Conservation (phyloP, 1,139 yeast genomes). For the Geotrichum reessii region DNA sequence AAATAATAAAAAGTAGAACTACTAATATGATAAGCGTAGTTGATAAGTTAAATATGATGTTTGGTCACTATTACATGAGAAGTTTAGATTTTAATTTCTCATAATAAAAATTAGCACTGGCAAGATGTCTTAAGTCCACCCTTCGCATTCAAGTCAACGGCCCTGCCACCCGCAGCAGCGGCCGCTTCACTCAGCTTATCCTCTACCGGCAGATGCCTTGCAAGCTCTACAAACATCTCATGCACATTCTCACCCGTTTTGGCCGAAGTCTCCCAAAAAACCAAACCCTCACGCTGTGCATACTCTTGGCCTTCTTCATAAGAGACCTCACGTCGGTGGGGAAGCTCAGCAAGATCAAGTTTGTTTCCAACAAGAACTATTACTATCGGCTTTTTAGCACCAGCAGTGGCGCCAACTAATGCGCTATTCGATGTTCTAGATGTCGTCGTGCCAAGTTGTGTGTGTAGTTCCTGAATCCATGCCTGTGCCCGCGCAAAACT, state of each 20-base stretch:
- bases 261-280: slow-evolving; percentile 89
- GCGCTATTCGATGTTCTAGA: background rate
- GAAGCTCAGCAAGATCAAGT: slow-evolving; percentile 49
- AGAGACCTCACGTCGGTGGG: slow-evolving; percentile 55
- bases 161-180: background rate
- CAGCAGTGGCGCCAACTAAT: background rate
- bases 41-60: no score
- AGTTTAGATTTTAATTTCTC: no score
- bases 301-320: slow-evolving; percentile 77
- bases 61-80: no score
- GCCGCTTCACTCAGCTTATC: background rate
- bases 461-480: slow-evolving; percentile 96
- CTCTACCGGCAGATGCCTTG: background rate
- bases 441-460: slow-evolving; percentile 44
- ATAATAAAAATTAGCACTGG: background rate
- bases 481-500: slow-evolving; percentile 96
- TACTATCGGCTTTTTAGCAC: slow-evolving; percentile 80
- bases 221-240: slow-evolving; percentile 21
- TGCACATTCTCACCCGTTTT: slow-evolving; percentile 75
- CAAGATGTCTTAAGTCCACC: background rate
- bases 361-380: slow-evolving; percentile 94
- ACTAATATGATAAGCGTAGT: no score
- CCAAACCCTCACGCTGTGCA: slow-evolving; percentile 77
- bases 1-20: background rate
- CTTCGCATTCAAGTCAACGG: background rate